Evolutionary conservation across 2,329 filamentous ascomycete species (phyloP), one percentile per base, ranked within the genome.

Genomic region (Cylindrodendrum hubeiense): DNA sequence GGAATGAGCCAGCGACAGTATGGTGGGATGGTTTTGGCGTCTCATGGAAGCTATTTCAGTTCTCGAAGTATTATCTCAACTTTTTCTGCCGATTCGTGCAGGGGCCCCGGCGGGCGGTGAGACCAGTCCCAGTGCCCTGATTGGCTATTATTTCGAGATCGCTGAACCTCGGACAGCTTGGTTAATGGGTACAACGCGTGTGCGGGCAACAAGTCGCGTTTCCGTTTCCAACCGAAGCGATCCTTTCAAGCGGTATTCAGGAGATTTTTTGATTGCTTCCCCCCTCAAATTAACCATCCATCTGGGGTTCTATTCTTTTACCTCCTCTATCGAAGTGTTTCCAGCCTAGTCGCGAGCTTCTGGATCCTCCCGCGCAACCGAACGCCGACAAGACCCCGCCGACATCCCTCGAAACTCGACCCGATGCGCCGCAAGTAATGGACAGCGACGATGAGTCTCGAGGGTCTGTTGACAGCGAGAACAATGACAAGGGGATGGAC

Each of bases 61-160:
- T 70, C 66, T 43, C n/a, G n/a, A n/a, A 58, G 19, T 54, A 50
- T 64, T 37, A 51, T 61, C 55, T n/a, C 41, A 67, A 69, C 67
- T 71, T 73, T 77, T 77, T 76, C 69, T 73, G 71, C 76, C 75
- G 41, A 6, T 10, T 28, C n/a, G 46, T 61, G 60, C 67, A 70
- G 59, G 61, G 60, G 26, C 17, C 46, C 22, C 15, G 7, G n/a
- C 47, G 33, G 68, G 74, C 71, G 70, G 69, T 75, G 71, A 75
- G 33, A n/a, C 33, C 22, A 30, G 13, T 15, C 41, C 12, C 2
- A 21, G 8, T 6, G 2, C 7, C 12, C 30, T 69, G 58, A 70
- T 70, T 70, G 68, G 67, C 10, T 17, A 9, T 19, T 33, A 51
- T 33, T 63, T 63, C 34, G 30, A 67, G 54, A 60, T 65, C 56